These are phyloP conservation scores for Botrytis paeoniae DNA, from an alignment of 2,329 filamentous ascomycete species.

Conservation along the genomic window DNA sequence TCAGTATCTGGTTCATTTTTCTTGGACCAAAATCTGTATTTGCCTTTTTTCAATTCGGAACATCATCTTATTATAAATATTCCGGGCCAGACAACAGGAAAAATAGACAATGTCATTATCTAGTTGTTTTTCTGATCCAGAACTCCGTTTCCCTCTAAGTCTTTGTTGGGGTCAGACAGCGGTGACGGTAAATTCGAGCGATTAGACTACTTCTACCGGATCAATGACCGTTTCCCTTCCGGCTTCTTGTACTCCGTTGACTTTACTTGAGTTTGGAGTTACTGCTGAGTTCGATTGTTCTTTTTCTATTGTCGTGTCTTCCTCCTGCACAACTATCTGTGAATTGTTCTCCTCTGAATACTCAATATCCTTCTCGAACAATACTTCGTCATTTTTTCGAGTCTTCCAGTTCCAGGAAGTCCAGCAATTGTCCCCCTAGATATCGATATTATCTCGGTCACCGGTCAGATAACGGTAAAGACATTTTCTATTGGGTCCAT, in stretches of 20 bases:
- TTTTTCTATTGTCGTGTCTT: too few relatives aligned
- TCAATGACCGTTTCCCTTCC: not conserved
- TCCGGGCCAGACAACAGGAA: not conserved
- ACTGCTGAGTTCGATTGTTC: too few relatives aligned
- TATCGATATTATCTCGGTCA: too few relatives aligned
- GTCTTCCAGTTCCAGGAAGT: too few relatives aligned
- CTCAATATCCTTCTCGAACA: too few relatives aligned
- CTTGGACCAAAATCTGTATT: not conserved
- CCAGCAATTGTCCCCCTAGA: too few relatives aligned
- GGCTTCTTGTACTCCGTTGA: not conserved
- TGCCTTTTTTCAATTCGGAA: not conserved
- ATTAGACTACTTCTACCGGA: not conserved
- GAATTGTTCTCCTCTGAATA: too few relatives aligned
- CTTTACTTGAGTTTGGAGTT: too few relatives aligned
- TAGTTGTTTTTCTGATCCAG: not conserved
- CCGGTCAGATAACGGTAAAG: too few relatives aligned
- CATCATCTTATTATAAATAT: not conserved
- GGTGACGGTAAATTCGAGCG: not conserved
- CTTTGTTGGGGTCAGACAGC: not conserved
- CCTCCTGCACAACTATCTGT: too few relatives aligned
- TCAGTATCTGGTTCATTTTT: not conserved
- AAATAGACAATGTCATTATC: not conserved
- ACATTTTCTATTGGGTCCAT: too few relatives aligned
- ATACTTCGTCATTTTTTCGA: too few relatives aligned
- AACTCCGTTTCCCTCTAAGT: not conserved